Percentiles rank a stretch among this genome's conserved stretches.
Evolutionary conservation across 1,284 basidiomycete genomes (phyloP).

Genomic region (Termitomyces sp.): DNA sequence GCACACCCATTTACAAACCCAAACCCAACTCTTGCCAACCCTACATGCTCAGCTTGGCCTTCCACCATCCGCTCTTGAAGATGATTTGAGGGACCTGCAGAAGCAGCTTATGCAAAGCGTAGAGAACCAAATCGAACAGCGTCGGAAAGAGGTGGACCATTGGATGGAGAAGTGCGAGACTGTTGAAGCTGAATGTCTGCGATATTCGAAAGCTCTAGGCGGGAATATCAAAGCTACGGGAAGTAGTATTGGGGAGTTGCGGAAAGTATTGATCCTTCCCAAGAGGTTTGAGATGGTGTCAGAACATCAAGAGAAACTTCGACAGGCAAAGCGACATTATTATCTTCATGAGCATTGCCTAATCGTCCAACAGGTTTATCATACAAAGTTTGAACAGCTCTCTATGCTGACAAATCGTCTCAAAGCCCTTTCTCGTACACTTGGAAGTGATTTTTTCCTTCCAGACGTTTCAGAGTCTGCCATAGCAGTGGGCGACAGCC

Average conservation of each 20-base stretch:
- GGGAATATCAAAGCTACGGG: conserved; percentile 61
- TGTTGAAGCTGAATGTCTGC: conserved; percentile 58
- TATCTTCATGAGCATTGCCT: not conserved
- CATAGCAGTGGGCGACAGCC: conserved; percentile 37
- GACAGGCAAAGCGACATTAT: conserved; percentile 52
- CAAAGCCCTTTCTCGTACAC: conserved; percentile 48
- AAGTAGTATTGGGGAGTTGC: conserved; percentile 53
- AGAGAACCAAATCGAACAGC: conserved; percentile 59
- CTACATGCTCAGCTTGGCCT: conserved; percentile 71
- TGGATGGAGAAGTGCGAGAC: conserved; percentile 63
- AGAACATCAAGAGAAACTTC: conserved; percentile 66
- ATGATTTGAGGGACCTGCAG: conserved; percentile 64
- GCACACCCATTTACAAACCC: conserved; percentile 69
- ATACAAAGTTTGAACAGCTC: conserved; percentile 74
- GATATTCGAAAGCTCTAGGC: conserved; percentile 64
- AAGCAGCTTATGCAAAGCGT: conserved; percentile 65
- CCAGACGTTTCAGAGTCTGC: conserved; percentile 51
- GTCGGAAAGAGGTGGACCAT: conserved; percentile 63
- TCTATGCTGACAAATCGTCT: conserved; percentile 62
- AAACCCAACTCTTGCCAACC: conserved; percentile 70
- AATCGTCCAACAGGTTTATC: conserved; percentile 50
- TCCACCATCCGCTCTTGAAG: conserved; percentile 66
- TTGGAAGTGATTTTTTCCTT: conserved; percentile 58
- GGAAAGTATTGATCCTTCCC: conserved; percentile 57
- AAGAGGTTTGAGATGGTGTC: conserved; percentile 59